These are phyloP conservation scores for Astrothelium macrocarpum DNA, from an alignment of 495 filamentous ascomycete genomes.

Conservation along the genomic window DNA sequence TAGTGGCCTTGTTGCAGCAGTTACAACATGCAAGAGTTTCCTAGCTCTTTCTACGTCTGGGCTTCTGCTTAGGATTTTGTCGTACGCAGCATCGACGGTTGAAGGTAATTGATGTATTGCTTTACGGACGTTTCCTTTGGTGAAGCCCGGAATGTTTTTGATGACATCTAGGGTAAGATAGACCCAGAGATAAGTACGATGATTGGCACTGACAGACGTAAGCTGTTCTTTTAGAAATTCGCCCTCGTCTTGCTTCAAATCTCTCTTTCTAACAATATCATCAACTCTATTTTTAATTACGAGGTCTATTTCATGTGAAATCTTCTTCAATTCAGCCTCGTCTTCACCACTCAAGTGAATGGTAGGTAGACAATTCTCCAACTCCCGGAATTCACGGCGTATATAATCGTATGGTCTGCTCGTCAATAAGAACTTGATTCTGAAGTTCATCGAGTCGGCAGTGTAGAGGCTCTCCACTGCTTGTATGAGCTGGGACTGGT, in stretches of 20 bases:
- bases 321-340: constrained; percentile 31
- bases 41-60: constrained; percentile 22
- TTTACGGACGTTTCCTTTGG: constrained; percentile 19
- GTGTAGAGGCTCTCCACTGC: constrained; percentile 15
- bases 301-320: constrained; percentile 37
- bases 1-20: constrained; percentile 35
- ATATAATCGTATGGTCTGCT: constrained; percentile 41
- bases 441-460: not conserved
- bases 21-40: constrained; percentile 33
- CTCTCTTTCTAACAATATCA: constrained; percentile 18
- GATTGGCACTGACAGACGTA: not conserved
- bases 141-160: constrained; percentile 14
- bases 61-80: constrained; percentile 31
- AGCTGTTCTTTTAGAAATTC: not conserved
- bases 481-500: constrained; percentile 16
- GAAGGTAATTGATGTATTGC: constrained; percentile 26
- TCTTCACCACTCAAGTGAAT: constrained; percentile 33
- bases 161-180: constrained; percentile 30
- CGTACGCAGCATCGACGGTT: constrained; percentile 36
- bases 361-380: constrained; percentile 15
- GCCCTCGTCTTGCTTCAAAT: constrained; percentile 15
- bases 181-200: constrained; percentile 36
- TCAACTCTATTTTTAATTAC: constrained; percentile 31
- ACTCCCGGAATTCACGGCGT: constrained; percentile 23
- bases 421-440: constrained; percentile 41